Conservation (phyloP, 352 stramenopile species). For the Stramenopiles sp. region DNA sequence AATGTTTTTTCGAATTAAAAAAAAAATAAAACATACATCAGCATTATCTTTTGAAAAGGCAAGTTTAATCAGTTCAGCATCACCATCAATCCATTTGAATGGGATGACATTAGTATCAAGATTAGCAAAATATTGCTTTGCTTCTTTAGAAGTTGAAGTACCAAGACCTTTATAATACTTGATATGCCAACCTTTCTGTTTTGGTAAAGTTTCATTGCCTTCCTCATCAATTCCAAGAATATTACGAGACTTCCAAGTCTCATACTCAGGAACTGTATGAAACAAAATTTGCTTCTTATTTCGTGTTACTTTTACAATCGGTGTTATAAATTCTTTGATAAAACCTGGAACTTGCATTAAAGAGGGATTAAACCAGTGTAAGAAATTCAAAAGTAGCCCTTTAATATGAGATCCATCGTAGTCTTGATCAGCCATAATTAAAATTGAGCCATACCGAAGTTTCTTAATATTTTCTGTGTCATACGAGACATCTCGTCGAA, state of each 20-base stretch:
- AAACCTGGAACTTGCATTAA: conserved; percentile 53
- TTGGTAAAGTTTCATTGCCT: conserved; percentile 31
- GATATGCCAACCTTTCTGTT: conserved; percentile 61
- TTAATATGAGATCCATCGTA: conserved; percentile 95
- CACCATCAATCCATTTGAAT: conserved; percentile 23
- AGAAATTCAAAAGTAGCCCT: conserved; percentile 89
- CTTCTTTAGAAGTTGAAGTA: conserved; percentile 76
- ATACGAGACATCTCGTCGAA: conserved; percentile 75
- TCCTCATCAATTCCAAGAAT: no score
- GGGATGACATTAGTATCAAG: conserved; percentile 57
- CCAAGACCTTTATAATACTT: conserved; percentile 99
- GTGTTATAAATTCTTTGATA: conserved; percentile 76
- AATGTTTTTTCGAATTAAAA: no score
- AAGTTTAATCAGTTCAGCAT: conserved; percentile 50
- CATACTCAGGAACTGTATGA: conserved; percentile 84
- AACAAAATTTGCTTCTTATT: conserved; percentile 44
- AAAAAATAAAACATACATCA: conserved; percentile 75
- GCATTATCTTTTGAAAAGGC: conserved; percentile 81
- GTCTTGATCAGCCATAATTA: conserved; percentile 98
- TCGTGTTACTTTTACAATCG: conserved; percentile 80
- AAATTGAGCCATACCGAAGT: conserved; percentile 74
- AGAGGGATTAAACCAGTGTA: conserved; percentile 89
- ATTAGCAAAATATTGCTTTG: conserved; percentile 84
- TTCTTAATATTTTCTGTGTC: conserved; percentile 24
- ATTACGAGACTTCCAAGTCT: conserved; percentile 34